phyloP scores from a whole-genome alignment of 352 stramenopile species.

The Stramenopiles sp. region DNA sequence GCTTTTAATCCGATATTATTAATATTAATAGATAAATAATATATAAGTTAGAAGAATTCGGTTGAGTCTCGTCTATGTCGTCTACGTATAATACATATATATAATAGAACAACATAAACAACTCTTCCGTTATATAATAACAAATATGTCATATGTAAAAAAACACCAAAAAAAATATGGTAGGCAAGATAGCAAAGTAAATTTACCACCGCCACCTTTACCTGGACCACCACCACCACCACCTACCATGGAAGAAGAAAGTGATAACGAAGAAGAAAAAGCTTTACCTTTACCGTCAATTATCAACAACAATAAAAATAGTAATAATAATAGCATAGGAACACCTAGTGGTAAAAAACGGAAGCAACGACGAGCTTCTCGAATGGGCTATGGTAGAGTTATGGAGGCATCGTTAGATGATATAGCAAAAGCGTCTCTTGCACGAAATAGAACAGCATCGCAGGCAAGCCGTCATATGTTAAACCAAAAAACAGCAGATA shows the following conservation, averaged over 20 bases:
- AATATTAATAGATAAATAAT: too few species aligned
- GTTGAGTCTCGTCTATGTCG: too few species aligned
- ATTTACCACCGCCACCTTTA: neutral
- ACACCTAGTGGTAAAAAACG: neutral
- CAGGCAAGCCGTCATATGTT: neutral
- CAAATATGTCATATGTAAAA: too few species aligned
- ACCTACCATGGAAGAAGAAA: neutral
- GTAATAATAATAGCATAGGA: too few species aligned
- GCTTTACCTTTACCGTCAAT: neutral
- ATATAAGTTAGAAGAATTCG: too few species aligned
- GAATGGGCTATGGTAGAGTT: neutral
- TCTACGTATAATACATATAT: too few species aligned
- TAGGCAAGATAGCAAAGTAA: neutral
- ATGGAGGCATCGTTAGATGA: neutral
- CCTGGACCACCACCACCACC: neutral
- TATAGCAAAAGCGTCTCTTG: neutral
- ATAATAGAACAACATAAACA: too few species aligned
- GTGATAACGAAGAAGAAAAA: neutral
- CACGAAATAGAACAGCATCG: neutral
- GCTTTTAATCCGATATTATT: too few species aligned
- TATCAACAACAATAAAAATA: neutral
- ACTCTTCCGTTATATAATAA: too few species aligned
- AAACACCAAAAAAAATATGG: too few species aligned
- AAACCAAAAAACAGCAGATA: neutral
- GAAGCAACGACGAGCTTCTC: neutral